Conservation (phyloP, 2,329 filamentous ascomycete genomes). For the Fusarium concolor region DNA sequence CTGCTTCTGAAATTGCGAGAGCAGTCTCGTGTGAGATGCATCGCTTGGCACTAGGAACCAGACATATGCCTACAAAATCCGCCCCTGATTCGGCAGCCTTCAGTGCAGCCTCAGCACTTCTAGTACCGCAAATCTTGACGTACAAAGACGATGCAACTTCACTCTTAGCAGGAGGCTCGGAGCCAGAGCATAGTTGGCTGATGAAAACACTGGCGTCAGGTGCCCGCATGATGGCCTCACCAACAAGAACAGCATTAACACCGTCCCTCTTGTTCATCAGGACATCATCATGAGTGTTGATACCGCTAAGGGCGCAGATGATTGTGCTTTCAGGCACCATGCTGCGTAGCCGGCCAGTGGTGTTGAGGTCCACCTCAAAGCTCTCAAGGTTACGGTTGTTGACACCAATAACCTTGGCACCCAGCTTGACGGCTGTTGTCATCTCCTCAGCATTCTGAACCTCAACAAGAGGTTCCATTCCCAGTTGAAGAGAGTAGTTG, state of each 20-base stretch:
- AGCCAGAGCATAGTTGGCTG: conserved; percentile 78
- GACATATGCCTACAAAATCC: conserved; percentile 92
- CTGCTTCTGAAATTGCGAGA: conserved; percentile 79
- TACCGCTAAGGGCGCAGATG: conserved; percentile 94
- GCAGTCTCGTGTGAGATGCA: conserved; percentile 84
- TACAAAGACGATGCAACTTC: conserved; percentile 64
- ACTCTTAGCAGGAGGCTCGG: conserved; percentile 51
- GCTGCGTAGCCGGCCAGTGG: conserved; percentile 87
- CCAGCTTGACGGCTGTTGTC: conserved; percentile 85
- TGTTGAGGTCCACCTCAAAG: conserved; percentile 95
- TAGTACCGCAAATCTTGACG: conserved; percentile 96
- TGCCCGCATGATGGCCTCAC: conserved; percentile 95
- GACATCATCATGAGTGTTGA: conserved; percentile 89
- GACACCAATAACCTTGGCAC: conserved; percentile 92
- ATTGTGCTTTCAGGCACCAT: conserved; percentile 88
- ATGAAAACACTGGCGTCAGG: conserved; percentile 87
- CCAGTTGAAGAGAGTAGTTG: conserved; percentile 86
- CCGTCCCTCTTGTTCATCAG: conserved; percentile 88
- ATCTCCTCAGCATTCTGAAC: conserved; percentile 97
- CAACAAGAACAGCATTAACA: conserved; percentile 92
- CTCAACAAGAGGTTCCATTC: conserved; percentile 98
- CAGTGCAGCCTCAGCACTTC: conserved; percentile 81
- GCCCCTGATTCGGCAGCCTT: conserved; percentile 87
- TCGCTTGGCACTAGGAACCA: conserved; percentile 84
- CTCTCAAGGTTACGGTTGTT: conserved; percentile 97